Evolutionary conservation across 352 stramenopile species (phyloP), one percentile per base, ranked within the genome.

Genomic region (Phytopythium helicoides): DNA sequence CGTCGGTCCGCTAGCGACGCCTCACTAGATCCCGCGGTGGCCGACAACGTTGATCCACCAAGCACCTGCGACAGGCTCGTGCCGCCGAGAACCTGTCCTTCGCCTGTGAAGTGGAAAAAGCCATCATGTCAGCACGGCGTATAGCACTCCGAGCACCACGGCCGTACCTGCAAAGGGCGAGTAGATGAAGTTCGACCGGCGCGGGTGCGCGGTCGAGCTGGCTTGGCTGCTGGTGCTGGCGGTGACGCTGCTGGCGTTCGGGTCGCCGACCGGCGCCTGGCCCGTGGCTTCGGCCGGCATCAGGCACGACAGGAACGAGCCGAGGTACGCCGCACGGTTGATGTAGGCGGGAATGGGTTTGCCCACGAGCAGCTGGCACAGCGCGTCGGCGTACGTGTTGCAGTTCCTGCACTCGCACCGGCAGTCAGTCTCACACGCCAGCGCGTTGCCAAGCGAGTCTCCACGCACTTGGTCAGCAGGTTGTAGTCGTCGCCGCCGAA

Each of bases 261-360:
- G 54, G 42, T 71, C 72, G 3, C 80, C 81, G 28, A 92, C 80
- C 0, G 84, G 84, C 28, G 84, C 80, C 59, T 89, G 71, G 12
- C 67, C 66, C 9, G 62, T 64, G 21, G 77, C 28, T 11, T 86
- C 68, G 11, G 72, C 54, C 9, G 84, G 84, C 60, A 94, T 65
- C 46, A 94, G 60, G 51, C 84, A 94, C 64, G 80, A 90, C 18
- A 91, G 66, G 58, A 89, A 94, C n/a, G 84, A 94, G 18, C 86
- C 92, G n/a, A 98, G 60, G 73, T 97, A 92, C n/a, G 92, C 89
- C 4, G 89, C 83, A 54, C 94, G 89, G 57, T 98, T 98, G 41
- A 98, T 75, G 71, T 97, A 94, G 31, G 71, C 57, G 6, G 94
- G 94, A 51, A 98, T 96, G 12, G 76, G 63, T 25, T 78, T 81